phyloP scores from a whole-genome alignment of 2,329 filamentous ascomycete genomes.

The Aureobasidium leucospermi region DNA sequence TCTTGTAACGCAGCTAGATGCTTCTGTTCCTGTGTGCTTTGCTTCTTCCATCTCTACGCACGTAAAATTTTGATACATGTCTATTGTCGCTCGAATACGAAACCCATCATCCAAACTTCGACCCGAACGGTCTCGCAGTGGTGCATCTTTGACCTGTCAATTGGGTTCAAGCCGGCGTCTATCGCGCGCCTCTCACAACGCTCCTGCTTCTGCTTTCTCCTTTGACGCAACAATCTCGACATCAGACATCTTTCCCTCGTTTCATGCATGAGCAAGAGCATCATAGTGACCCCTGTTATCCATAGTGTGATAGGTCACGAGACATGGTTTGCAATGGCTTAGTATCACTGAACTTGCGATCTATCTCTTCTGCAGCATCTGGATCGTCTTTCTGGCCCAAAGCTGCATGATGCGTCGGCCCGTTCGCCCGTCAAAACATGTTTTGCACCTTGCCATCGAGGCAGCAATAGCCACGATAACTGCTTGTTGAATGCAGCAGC shows the following conservation, averaged over 20 bases:
- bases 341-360: neutral
- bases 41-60: neutral
- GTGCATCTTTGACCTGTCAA: conserved; percentile 4
- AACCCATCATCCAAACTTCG: neutral
- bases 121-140: neutral
- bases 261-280: conserved; percentile 1
- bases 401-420: neutral
- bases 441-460: neutral
- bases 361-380: neutral
- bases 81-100: neutral
- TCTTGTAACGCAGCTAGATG: neutral
- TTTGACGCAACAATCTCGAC: neutral
- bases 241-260: neutral
- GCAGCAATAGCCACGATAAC: conserved; percentile 2
- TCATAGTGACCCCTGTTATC: neutral
- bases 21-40: conserved; percentile 1
- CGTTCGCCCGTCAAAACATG: neutral
- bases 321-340: neutral
- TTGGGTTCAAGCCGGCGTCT: conserved; percentile 11
- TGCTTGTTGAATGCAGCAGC: neutral
- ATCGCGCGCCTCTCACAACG: conserved; percentile 9
- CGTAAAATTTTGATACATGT: neutral
- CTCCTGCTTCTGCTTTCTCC: neutral
- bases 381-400: neutral
- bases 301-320: conserved; percentile 6